Percentiles rank a stretch among this genome's conserved stretches.
These are phyloP conservation scores for Diaporthe eres DNA, from an alignment of 2,329 filamentous ascomycete genomes.

Conservation along the genomic window DNA sequence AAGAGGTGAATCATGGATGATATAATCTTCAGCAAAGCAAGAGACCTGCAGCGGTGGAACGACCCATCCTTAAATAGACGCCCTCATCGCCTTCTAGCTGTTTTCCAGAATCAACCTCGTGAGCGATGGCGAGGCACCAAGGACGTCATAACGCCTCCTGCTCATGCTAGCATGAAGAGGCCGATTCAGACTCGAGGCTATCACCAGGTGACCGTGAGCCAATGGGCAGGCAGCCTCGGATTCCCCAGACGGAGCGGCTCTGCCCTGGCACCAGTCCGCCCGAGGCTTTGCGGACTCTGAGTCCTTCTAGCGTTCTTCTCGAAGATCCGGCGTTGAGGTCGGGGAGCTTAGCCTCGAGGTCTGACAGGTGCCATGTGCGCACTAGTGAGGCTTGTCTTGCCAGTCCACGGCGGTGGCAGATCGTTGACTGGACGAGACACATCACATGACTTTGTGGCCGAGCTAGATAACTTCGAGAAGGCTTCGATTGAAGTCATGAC, in stretches of 20 bases:
- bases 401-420: neutral
- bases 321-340: neutral
- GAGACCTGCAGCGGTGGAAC: neutral
- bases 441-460: conserved; percentile 5
- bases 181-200: neutral
- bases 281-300: neutral
- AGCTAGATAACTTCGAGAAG: neutral
- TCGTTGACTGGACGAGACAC: neutral
- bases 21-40: neutral
- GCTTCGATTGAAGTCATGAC: neutral
- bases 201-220: neutral
- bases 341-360: neutral
- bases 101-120: neutral
- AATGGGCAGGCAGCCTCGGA: neutral
- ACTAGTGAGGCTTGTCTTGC: neutral
- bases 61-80: neutral
- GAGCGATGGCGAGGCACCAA: neutral
- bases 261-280: neutral
- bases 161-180: neutral
- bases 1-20: neutral
- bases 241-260: neutral
- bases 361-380: conserved; percentile 1
- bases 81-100: neutral
- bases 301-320: conserved; percentile 14
- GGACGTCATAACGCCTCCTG: neutral